Conservation (phyloP, 2,329 filamentous ascomycete genomes). For the Metarhizium robertsii region DNA sequence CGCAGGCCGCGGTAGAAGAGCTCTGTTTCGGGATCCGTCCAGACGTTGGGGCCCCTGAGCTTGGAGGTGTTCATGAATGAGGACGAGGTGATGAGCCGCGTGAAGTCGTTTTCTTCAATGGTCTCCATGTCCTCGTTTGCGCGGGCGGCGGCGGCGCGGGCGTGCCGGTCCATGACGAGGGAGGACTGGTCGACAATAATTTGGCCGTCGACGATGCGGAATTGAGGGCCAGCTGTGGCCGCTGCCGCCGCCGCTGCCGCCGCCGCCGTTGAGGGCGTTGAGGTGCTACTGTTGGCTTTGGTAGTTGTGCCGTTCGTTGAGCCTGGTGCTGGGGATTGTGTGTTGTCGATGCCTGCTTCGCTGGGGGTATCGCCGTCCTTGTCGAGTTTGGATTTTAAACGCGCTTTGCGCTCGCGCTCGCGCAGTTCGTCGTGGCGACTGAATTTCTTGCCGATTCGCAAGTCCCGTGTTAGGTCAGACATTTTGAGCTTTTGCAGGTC, state of each 20-base stretch:
- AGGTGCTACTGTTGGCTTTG: constrained; percentile 6
- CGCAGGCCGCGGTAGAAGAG: constrained; percentile 65
- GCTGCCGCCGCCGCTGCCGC: constrained; percentile 9
- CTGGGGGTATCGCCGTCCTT: constrained; percentile 16
- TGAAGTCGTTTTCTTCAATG: constrained; percentile 72
- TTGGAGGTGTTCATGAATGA: constrained; percentile 57
- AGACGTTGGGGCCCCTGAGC: constrained; percentile 53
- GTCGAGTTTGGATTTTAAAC: constrained; percentile 20
- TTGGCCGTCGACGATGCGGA: constrained; percentile 61
- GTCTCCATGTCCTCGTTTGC: constrained; percentile 46
- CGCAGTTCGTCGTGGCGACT: constrained; percentile 65
- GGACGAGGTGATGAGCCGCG: constrained; percentile 57
- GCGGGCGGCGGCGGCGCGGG: constrained; percentile 43
- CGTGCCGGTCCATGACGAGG: constrained; percentile 59
- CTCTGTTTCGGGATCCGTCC: constrained; percentile 63
- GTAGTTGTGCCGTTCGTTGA: background rate
- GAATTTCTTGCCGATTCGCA: constrained; percentile 65
- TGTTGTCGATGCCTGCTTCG: constrained; percentile 10
- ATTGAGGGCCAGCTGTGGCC: constrained; percentile 36
- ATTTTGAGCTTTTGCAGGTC: constrained; percentile 61
- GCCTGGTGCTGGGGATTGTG: constrained; percentile 9
- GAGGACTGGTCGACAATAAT: constrained; percentile 63
- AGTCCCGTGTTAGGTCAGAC: constrained; percentile 61
- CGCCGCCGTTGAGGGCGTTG: constrained; percentile 5
- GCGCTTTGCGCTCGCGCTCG: constrained; percentile 48